These are phyloP conservation scores for Pleurotus djamor DNA, from an alignment of 768 basidiomycete species.

Conservation along the genomic window DNA sequence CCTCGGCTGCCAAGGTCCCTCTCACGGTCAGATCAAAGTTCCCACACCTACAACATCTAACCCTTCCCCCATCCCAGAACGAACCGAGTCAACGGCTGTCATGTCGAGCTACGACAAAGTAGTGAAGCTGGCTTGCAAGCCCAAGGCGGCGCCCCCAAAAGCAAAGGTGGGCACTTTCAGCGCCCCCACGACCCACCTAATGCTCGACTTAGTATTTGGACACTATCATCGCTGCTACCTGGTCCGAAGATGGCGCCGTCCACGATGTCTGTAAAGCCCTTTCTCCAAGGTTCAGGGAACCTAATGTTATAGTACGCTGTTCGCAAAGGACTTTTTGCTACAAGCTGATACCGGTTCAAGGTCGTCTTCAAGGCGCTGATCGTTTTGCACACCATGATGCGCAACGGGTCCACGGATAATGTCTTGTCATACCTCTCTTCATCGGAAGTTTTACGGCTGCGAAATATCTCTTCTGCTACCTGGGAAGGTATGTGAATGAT, in stretches of 20 bases:
- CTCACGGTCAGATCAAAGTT: neutral
- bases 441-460: conserved; percentile 76
- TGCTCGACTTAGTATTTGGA: conserved; percentile 76
- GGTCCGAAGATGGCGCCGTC: conserved; percentile 90
- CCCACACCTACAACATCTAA: neutral
- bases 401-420: conserved; percentile 95
- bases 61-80: neutral
- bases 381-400: conserved; percentile 94
- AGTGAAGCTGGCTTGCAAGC: conserved; percentile 96
- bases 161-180: conserved; percentile 61
- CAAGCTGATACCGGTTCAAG: conserved; percentile 34
- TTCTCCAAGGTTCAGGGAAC: conserved; percentile 81
- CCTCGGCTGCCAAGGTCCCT: neutral
- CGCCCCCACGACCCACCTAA: conserved; percentile 9
- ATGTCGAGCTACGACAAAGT: conserved; percentile 90
- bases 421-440: conserved; percentile 81
- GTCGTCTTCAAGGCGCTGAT: conserved; percentile 98
- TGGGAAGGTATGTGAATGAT: conserved; percentile 74
- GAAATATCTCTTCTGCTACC: conserved; percentile 74
- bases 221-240: conserved; percentile 95
- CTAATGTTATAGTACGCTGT: conserved; percentile 81
- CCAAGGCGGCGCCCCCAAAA: conserved; percentile 94
- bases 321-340: conserved; percentile 2
- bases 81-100: conserved; percentile 10
- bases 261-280: conserved; percentile 93